Conservation (phyloP, 305 asterid genomes). For the Ilex paraguariensis region DNA sequence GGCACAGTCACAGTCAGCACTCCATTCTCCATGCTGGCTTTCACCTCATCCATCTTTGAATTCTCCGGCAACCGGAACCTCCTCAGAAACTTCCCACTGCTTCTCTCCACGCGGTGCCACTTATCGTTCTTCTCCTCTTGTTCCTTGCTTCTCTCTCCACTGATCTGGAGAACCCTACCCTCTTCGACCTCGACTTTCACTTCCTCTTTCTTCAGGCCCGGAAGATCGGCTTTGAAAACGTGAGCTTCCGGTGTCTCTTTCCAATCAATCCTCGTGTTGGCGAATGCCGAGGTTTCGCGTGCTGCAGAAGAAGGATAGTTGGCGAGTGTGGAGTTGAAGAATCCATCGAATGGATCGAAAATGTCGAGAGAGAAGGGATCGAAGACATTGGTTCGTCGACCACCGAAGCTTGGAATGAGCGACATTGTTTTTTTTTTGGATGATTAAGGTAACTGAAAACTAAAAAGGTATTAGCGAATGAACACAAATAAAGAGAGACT, state of each 20-base stretch:
- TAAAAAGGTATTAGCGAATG: too few relatives aligned
- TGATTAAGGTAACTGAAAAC: too few relatives aligned
- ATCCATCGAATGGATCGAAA: constrained; percentile 16
- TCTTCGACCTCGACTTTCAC: constrained; percentile 21
- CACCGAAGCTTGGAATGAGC: constrained; percentile 19
- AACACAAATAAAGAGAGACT: not conserved
- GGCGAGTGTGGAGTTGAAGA: constrained; percentile 5
- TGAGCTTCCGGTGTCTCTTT: constrained; percentile 26
- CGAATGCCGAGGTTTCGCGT: constrained; percentile 11
- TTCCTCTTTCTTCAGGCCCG: constrained; percentile 23
- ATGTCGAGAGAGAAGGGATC: constrained; percentile 22
- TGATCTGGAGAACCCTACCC: constrained; percentile 16
- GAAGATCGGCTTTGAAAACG: constrained; percentile 26
- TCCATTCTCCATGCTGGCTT: constrained; percentile 26
- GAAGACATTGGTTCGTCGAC: constrained; percentile 11
- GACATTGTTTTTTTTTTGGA: constrained; percentile 10
- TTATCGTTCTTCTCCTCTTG: constrained; percentile 16
- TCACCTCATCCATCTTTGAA: constrained; percentile 9
- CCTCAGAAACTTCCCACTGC: constrained; percentile 27
- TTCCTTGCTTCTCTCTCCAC: constrained; percentile 28
- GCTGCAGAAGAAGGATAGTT: constrained; percentile 1
- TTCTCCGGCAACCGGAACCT: constrained; percentile 27
- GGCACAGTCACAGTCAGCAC: constrained; percentile 23
- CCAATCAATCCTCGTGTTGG: constrained; percentile 18
- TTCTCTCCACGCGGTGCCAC: constrained; percentile 23